Evolutionary conservation across 1,284 basidiomycete genomes (phyloP).

Genomic region (Trichosporon ovoides): DNA sequence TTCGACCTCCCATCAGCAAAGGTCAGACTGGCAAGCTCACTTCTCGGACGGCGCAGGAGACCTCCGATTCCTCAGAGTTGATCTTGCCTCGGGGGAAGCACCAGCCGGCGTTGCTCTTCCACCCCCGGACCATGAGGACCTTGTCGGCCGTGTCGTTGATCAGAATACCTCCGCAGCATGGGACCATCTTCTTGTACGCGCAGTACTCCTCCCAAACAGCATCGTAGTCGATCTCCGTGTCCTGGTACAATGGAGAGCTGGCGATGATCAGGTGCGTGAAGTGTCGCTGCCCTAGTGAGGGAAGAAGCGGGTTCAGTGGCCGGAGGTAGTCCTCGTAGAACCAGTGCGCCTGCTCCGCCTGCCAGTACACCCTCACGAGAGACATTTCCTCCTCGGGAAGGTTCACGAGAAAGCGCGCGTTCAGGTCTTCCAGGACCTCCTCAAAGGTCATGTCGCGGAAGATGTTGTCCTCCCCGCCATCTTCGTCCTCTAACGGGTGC

Average conservation of each 20-base stretch:
- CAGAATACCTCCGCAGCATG: constrained; percentile 98
- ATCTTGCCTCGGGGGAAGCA: constrained; percentile 99
- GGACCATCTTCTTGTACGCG: constrained; percentile 92
- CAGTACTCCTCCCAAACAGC: constrained; percentile 54
- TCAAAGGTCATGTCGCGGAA: constrained; percentile 44
- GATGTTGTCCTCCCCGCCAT: constrained; percentile 36
- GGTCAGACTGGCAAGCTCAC: constrained; percentile 50
- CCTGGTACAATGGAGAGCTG: constrained; percentile 35
- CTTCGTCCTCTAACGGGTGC: constrained; percentile 14
- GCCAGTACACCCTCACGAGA: constrained; percentile 92
- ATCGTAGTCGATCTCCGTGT: constrained; percentile 40
- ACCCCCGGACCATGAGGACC: constrained; percentile 93
- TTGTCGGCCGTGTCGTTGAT: constrained; percentile 87
- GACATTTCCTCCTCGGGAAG: constrained; percentile 88
- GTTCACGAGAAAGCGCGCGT: constrained; percentile 95
- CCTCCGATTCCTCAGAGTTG: constrained; percentile 81
- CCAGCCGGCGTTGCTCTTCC: constrained; percentile 95
- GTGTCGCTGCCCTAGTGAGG: constrained; percentile 79
- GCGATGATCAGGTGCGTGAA: constrained; percentile 91
- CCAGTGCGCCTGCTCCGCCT: constrained; percentile 99
- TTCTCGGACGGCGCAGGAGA: constrained; percentile 82
- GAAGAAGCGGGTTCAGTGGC: constrained; percentile 79
- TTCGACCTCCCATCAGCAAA: constrained; percentile 58
- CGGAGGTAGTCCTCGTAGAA: constrained; percentile 99
- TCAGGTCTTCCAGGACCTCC: constrained; percentile 78